Evolutionary conservation across 768 basidiomycete species (phyloP), one percentile per base, ranked within the genome.

Genomic region (Boletus insuetus): DNA sequence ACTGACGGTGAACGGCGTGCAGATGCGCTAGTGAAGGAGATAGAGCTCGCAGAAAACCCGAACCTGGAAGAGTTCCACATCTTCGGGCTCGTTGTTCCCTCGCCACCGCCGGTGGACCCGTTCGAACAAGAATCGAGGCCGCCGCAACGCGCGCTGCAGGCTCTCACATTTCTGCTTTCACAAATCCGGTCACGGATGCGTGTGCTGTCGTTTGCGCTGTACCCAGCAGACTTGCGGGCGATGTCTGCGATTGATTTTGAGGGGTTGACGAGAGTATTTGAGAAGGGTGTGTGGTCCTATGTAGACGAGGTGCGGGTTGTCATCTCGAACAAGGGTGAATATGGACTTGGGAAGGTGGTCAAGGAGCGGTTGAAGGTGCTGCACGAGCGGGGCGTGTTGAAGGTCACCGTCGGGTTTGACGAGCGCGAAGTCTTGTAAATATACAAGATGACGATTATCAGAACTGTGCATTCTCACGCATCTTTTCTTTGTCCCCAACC

Each of bases 1-100:
- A 55, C 58, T 67, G 43, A 69, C 46, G 24, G 6, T 37, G 29
- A 24, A 34, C 13, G 20, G 20, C 31, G 29, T 40, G 31, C 50
- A 71, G 69, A 64, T 49, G 52, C 46, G 9, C 44, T 73, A 39
- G 64, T 71, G 37, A 60, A 48, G 22, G 65, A 71, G 24, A 61
- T 73, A 32, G 54, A 61, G 17, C 69, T 71, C 17, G 53, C 64
- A 0, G 51, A 59, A 17, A 73, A 69, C 46, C 58, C 49, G 26
- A 56, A 49, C 42, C 58, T 71, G 26, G 61, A 61, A 46, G 71
- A 69, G 51, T 54, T 69, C 39, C 71, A 73, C 52, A 58, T 71
- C 26, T 73, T 73, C 52, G 69, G 67, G 7, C 64, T 71, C 11
- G 62, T 71, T 14, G 61, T 72, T 43, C 69, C 67, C 19, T 67